These are phyloP conservation scores for Cercospora brassicicola DNA, from an alignment of 2,329 filamentous ascomycete species.

Conservation along the genomic window DNA sequence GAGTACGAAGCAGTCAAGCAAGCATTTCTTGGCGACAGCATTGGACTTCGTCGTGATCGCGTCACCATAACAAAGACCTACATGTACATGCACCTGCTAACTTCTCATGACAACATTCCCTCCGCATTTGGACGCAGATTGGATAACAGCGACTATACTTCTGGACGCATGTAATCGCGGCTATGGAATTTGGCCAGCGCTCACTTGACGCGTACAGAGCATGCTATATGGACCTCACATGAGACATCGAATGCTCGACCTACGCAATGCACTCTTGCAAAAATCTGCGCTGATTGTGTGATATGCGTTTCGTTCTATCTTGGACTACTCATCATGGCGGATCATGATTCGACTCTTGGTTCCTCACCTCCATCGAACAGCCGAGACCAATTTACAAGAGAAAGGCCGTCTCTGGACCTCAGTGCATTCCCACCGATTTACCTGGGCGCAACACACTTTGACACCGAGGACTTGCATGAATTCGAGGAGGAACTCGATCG, in stretches of 20 bases:
- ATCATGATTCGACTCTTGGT: slow-evolving; percentile 4
- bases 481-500: slow-evolving; percentile 64
- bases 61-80: slow-evolving; percentile 1
- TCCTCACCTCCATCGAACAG: slow-evolving; percentile 5
- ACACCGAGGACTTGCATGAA: slow-evolving; percentile 60
- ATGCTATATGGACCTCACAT: slow-evolving; percentile 1
- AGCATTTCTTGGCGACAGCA: not conserved
- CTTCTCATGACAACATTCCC: not conserved
- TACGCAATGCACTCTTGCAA: not conserved
- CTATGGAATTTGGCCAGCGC: not conserved
- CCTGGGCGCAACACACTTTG: slow-evolving; percentile 70
- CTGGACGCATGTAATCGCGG: not conserved
- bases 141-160: not conserved
- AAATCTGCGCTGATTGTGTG: not conserved
- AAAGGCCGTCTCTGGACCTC: slow-evolving; percentile 40
- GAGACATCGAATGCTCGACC: not conserved
- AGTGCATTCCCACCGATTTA: slow-evolving; percentile 64
- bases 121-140: not conserved
- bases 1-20: not conserved
- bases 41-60: not conserved
- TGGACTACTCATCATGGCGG: not conserved
- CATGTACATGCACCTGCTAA: not conserved
- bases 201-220: not conserved
- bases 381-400: not conserved
- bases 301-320: not conserved